Evolutionary conservation across 163 green algal species (phyloP).

Genomic region (Volvox carteri): DNA sequence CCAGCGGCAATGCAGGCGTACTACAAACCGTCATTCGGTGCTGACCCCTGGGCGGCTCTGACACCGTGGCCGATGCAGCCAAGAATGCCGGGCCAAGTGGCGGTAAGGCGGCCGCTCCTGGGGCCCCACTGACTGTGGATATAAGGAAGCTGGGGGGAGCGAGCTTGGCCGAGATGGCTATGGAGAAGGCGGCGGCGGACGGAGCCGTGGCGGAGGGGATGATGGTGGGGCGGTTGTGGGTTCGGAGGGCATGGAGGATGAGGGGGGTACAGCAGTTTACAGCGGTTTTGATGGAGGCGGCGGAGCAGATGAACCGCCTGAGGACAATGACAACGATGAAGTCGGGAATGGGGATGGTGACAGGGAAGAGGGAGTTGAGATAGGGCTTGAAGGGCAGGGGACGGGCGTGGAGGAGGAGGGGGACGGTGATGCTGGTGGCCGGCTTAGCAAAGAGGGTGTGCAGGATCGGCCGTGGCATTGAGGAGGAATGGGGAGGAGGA

Average conservation of each 20-base stretch:
- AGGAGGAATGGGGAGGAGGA: too few relatives aligned
- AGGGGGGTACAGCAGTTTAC: too few relatives aligned
- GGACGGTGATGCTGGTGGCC: background rate
- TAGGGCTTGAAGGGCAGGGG: too few relatives aligned
- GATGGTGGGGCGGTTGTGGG: too few relatives aligned
- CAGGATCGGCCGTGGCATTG: conserved; percentile 46
- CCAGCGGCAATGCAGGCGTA: conserved; percentile 13
- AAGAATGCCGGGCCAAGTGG: background rate
- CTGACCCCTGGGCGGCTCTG: conserved; percentile 32
- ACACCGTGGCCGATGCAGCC: background rate
- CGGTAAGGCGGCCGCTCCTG: background rate
- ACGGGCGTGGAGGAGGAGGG: background rate
- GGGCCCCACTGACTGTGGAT: background rate
- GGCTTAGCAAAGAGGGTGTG: background rate
- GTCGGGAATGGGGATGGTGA: too few relatives aligned
- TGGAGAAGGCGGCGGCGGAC: background rate
- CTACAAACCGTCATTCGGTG: conserved; percentile 44
- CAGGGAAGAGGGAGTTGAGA: too few relatives aligned
- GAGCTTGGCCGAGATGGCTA: conserved; percentile 38
- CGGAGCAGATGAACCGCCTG: background rate
- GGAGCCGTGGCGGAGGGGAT: background rate
- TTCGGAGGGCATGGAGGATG: too few relatives aligned
- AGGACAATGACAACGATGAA: background rate
- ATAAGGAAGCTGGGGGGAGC: background rate
- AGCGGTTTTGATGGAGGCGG: background rate